Evolutionary conservation across 2,329 filamentous ascomycete species (phyloP).

Genomic region (Cladosporium cucumerinum): DNA sequence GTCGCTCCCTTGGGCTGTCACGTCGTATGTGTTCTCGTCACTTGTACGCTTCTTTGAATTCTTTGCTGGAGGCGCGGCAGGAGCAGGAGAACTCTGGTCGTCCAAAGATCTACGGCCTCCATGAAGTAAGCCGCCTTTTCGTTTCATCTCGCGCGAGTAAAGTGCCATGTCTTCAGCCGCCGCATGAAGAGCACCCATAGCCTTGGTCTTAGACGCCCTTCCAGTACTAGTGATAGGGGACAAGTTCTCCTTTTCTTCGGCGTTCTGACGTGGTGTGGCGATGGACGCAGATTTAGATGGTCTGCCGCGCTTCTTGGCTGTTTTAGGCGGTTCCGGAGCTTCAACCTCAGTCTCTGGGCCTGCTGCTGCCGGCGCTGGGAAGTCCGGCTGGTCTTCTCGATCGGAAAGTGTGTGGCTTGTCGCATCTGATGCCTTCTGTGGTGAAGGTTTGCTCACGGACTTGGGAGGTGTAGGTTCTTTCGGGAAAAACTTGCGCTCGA

Average conservation of each 20-base stretch:
- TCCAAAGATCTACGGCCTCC: constrained; percentile 51
- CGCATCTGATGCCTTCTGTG: constrained; percentile 21
- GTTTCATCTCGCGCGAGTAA: constrained; percentile 91
- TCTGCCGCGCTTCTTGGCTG: constrained; percentile 28
- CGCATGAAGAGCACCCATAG: constrained; percentile 70
- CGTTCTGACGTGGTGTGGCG: constrained; percentile 28
- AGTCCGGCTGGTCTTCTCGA: background rate
- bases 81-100: constrained; percentile 35
- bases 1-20: constrained; percentile 43
- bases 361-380: constrained; percentile 11
- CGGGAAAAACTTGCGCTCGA: constrained; percentile 66
- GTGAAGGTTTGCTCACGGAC: constrained; percentile 23
- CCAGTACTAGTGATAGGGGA: constrained; percentile 71
- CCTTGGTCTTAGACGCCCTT: constrained; percentile 84
- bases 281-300: constrained; percentile 24
- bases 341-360: constrained; percentile 24
- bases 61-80: constrained; percentile 17
- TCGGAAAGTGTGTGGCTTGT: constrained; percentile 11
- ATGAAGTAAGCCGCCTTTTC: constrained; percentile 64
- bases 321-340: constrained; percentile 20
- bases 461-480: constrained; percentile 22
- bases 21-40: constrained; percentile 39
- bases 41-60: constrained; percentile 36
- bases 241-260: constrained; percentile 69
- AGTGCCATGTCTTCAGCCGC: constrained; percentile 80